phyloP scores from a whole-genome alignment of 1,284 basidiomycete genomes.

The Trichosporon sp. region DNA sequence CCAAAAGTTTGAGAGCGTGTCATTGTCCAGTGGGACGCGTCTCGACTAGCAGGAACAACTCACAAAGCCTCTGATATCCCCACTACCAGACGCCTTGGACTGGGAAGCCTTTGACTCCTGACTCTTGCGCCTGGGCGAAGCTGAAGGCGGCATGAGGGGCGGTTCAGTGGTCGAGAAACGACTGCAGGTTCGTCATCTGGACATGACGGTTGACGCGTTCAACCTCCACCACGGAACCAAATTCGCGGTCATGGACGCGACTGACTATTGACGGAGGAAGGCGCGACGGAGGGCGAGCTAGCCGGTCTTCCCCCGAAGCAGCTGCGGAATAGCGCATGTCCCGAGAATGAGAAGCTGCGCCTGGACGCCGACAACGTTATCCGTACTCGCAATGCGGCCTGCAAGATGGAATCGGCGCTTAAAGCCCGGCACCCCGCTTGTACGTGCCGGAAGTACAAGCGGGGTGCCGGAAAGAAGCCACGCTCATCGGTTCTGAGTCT shows the following conservation, averaged over 20 bases:
- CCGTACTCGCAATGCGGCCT: too few species aligned
- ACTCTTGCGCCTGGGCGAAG: conserved; percentile 2
- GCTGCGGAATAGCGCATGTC: too few species aligned
- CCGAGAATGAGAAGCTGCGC: too few species aligned
- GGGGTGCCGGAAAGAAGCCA: neutral
- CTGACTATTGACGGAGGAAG: too few species aligned
- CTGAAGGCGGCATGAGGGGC: neutral
- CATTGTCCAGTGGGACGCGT: neutral
- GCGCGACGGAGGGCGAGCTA: too few species aligned
- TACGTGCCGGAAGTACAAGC: too few species aligned
- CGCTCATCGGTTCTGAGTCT: neutral
- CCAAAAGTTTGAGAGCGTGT: neutral
- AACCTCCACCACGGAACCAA: neutral
- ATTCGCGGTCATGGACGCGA: neutral
- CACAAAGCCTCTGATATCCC: neutral
- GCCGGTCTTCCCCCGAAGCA: too few species aligned
- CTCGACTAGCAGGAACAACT: neutral
- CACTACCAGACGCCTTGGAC: conserved; percentile 1
- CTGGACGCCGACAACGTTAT: too few species aligned
- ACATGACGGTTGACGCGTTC: conserved; percentile 5
- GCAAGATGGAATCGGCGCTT: too few species aligned
- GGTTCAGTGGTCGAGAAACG: neutral
- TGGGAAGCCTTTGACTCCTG: neutral
- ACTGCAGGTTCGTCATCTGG: neutral
- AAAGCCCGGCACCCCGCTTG: too few species aligned